Percentiles rank a stretch among this genome's conserved stretches.
Conservation (phyloP, 257 asterid genomes). For the Fraxinus americana region DNA sequence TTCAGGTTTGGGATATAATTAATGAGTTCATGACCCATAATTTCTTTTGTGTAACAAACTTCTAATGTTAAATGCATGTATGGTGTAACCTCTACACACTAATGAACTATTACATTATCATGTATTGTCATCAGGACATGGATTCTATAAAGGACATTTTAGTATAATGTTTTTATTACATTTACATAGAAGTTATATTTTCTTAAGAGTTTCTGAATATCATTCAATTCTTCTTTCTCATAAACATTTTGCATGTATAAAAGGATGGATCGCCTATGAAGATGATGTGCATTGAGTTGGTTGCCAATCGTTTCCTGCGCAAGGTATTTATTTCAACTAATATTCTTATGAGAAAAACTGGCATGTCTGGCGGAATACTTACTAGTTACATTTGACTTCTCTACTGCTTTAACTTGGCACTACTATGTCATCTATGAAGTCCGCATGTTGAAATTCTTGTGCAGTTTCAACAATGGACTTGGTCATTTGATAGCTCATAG, state of each 20-base stretch:
- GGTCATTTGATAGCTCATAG: not conserved
- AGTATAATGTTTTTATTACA: not conserved
- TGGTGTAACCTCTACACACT: not conserved
- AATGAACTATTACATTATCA: too few species aligned
- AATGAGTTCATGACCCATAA: not conserved
- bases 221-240: slow-evolving; percentile 15
- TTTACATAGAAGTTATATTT: not conserved
- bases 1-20: not conserved
- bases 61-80: not conserved
- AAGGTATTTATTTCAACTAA: slow-evolving; percentile 57
- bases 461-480: not conserved
- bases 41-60: not conserved
- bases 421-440: not conserved
- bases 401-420: not conserved
- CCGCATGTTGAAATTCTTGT: not conserved
- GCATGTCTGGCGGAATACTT: slow-evolving; percentile 6
- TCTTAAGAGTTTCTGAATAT: not conserved
- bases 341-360: slow-evolving; percentile 21
- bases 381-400: not conserved
- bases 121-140: too few species aligned
- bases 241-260: slow-evolving; percentile 12
- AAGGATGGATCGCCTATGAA: slow-evolving; percentile 57
- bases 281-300: slow-evolving; percentile 90
- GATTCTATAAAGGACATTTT: not conserved
- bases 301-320: slow-evolving; percentile 95